phyloP scores from a whole-genome alignment of 371 early-diverging fungal species.

The Basidiobolus heterosporus region DNA sequence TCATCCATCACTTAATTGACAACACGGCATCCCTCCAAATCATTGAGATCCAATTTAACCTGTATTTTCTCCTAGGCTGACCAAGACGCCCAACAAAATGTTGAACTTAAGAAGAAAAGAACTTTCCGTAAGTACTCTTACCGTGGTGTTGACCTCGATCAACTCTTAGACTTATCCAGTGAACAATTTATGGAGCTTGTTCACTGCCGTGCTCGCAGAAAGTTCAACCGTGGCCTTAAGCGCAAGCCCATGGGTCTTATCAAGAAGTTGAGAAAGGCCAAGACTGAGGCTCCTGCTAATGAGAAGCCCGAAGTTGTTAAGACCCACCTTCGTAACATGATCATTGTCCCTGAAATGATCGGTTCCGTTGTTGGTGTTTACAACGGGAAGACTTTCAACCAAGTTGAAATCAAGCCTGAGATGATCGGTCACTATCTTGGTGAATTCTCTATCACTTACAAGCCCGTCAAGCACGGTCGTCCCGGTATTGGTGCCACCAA shows the following conservation, averaged over 20 bases:
- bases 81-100: constrained; percentile 2
- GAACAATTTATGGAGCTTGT: constrained; percentile 90
- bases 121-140: constrained; percentile 97
- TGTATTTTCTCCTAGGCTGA: too few species aligned
- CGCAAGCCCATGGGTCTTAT: constrained; percentile 91
- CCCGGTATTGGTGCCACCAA: constrained; percentile 99
- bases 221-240: constrained; percentile 93
- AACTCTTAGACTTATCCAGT: constrained; percentile 83
- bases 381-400: constrained; percentile 99
- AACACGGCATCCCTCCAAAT: too few species aligned
- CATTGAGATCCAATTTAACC: too few species aligned
- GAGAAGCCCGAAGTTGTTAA: constrained; percentile 96
- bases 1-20: too few species aligned
- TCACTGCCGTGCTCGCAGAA: constrained; percentile 88
- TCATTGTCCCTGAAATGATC: constrained; percentile 99
- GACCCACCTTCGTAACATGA: constrained; percentile 99
- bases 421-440: constrained; percentile 99
- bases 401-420: constrained; percentile 99
- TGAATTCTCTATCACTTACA: constrained; percentile 92
- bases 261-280: constrained; percentile 90
- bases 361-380: constrained; percentile 96
- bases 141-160: constrained; percentile 94
- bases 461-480: constrained; percentile 97
- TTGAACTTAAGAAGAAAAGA: constrained; percentile 65
- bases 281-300: constrained; percentile 69